phyloP scores from a whole-genome alignment of 768 basidiomycete genomes.

The Phlegmacium glaucopus region DNA sequence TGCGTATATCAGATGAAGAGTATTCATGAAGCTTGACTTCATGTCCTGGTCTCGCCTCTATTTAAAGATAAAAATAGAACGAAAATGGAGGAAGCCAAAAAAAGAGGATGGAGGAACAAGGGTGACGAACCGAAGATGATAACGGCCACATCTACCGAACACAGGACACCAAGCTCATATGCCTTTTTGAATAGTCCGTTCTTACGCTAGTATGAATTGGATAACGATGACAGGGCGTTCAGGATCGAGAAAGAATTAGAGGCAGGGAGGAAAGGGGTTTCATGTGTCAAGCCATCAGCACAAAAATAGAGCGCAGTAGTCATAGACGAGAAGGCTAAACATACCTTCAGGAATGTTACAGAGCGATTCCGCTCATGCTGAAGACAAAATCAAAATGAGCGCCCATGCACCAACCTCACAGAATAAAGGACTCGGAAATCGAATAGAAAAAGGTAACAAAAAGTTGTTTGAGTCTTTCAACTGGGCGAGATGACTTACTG shows the following conservation, averaged over 20 bases:
- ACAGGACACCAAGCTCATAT: constrained; percentile 82
- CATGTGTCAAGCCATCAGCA: constrained; percentile 20
- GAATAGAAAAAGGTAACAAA: background rate
- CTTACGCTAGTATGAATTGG: constrained; percentile 45
- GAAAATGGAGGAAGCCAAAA: constrained; percentile 5
- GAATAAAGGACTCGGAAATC: background rate
- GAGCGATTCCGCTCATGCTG: constrained; percentile 76
- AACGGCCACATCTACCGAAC: constrained; percentile 64
- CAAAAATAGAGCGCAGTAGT: constrained; percentile 18
- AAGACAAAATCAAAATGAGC: constrained; percentile 10
- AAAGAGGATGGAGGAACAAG: background rate
- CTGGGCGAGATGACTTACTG: constrained; percentile 38
- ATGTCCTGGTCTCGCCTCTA: constrained; percentile 63
- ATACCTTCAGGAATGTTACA: constrained; percentile 73
- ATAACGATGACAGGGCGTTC: background rate
- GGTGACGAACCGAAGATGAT: constrained; percentile 57
- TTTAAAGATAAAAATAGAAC: constrained; percentile 20
- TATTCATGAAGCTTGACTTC: constrained; percentile 73
- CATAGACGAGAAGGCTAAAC: background rate
- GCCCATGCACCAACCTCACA: constrained; percentile 1
- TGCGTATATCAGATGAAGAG: constrained; percentile 54
- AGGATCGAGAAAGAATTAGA: constrained; percentile 1
- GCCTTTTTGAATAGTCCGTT: constrained; percentile 77
- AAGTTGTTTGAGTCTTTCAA: background rate
- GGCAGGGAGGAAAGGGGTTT: constrained; percentile 20